Evolutionary conservation across 805 yeast species (phyloP).

Genomic region (Brettanomyces bruxellensis): DNA sequence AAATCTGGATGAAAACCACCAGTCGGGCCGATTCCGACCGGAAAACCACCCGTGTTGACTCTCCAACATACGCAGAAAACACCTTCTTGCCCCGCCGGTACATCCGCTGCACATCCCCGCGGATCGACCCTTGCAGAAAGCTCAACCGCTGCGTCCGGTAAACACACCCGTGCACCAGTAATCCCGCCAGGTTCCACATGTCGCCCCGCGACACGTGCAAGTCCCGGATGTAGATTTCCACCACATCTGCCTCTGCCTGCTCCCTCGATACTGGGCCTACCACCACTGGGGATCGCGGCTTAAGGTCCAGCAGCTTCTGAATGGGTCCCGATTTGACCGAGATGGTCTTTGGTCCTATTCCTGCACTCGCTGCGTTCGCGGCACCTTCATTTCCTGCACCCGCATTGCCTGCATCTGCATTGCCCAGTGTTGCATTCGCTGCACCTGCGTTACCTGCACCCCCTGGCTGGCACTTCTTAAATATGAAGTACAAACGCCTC

Average conservation of each 20-base stretch:
- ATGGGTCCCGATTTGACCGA: constrained; percentile 55
- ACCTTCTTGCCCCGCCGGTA: constrained; percentile 59
- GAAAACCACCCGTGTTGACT: constrained; percentile 69
- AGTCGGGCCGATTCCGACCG: constrained; percentile 87
- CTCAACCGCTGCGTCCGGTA: constrained; percentile 56
- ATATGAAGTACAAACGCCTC: constrained; percentile 35
- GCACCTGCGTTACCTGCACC: constrained; percentile 1
- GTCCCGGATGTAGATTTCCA: constrained; percentile 77
- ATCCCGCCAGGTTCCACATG: constrained; percentile 78
- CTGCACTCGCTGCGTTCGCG: no score
- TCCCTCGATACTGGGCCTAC: constrained; percentile 38
- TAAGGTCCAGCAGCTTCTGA: constrained; percentile 51
- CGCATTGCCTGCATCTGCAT: constrained; percentile 1
- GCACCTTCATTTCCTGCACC: neutral
- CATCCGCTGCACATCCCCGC: constrained; percentile 56
- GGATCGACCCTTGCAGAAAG: constrained; percentile 48
- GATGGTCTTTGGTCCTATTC: constrained; percentile 16
- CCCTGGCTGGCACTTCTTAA: constrained; percentile 19
- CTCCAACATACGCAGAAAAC: constrained; percentile 70
- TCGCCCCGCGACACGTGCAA: constrained; percentile 78
- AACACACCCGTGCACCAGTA: constrained; percentile 53
- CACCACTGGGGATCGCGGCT: constrained; percentile 57
- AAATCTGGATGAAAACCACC: constrained; percentile 76
- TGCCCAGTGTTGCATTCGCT: no score
- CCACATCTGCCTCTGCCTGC: constrained; percentile 64